A percentile compares a stretch with the other conserved stretches of the same genome.
These are phyloP conservation scores for Syzygium malaccense DNA, from an alignment of 441 rosid genomes.

Conservation along the genomic window DNA sequence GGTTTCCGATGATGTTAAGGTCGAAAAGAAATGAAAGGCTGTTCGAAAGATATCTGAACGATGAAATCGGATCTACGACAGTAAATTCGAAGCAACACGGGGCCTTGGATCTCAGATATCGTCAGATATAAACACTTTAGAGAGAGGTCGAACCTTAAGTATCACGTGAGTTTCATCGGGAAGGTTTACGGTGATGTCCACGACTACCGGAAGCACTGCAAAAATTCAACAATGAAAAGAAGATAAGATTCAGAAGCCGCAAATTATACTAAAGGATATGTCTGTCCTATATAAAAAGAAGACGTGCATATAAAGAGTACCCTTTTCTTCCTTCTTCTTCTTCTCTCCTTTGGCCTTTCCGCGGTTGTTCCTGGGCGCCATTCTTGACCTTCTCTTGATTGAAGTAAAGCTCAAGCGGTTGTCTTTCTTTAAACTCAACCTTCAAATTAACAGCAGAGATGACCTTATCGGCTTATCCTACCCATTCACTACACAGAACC, in stretches of 20 bases:
- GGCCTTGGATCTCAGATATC: not conserved
- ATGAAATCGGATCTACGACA: not conserved
- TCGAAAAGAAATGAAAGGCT: not conserved
- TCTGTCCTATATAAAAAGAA: not conserved
- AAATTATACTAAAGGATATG: not conserved
- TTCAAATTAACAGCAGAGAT: not conserved
- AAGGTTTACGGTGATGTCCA: slow-evolving; percentile 77
- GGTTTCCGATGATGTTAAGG: not conserved
- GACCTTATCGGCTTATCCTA: not conserved
- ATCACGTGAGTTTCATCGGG: slow-evolving; percentile 70
- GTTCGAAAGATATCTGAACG: not conserved
- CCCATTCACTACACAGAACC: not conserved
- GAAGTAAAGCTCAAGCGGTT: not conserved
- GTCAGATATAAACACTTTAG: not conserved
- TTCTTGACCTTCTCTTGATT: slow-evolving; percentile 23
- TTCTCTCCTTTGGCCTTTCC: slow-evolving; percentile 86
- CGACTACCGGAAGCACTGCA: slow-evolving; percentile 84
- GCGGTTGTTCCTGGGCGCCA: slow-evolving; percentile 95
- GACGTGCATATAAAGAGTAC: slow-evolving; percentile 14
- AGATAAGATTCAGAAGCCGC: not conserved
- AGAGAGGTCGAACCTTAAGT: slow-evolving; percentile 5
- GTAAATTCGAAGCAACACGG: not conserved
- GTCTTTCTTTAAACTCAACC: not conserved
- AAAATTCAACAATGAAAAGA: not conserved
- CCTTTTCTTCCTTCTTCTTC: slow-evolving; percentile 96